Base-by-base conservation (phyloP, 768 basidiomycete species). In the Fibroporia radiculosa region DNA sequence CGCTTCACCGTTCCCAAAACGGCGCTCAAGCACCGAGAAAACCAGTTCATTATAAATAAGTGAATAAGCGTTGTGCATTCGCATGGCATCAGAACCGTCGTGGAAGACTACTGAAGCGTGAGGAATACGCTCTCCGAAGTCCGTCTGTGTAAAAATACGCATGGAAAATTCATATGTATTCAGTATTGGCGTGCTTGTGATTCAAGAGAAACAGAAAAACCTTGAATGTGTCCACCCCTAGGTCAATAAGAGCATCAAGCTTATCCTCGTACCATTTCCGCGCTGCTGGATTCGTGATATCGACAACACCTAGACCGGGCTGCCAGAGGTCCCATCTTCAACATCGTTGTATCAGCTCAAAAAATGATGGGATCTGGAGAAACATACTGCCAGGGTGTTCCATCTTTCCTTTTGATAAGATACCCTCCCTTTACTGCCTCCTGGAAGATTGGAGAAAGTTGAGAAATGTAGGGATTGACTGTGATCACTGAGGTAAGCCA, bases 381-480 rank as follows among this genome's bases (percentile, higher is more conserved):
- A 6, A 64, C 77, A 64, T 58, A 82, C 64, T 80, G 78, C 78
- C 79, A 81, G n/a, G 74, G 70, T 4, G 71, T 73, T 19, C 80
- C 82, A 56, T 85, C 77, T 38, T 60, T 77, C 33, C 81, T 68
- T 53, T 84, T 80, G 58, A 87, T 78, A 51, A 84, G 77, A 55
- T 77, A 86, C 0, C 78, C 81, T n/a, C 72, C 75, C 50, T 80
- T 65, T 0, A 75, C 71, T 2, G 78, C 82, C 53, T 85, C 82
- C 44, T 77, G 69, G 64, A 84, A 87, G 27, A 84, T 75, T 3
- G 77, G 78, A 7, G 79, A 81, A 43, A 73, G 60, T 57, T 81
- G 78, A n/a, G 78, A 77, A 45, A 87, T 77, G 56, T 84, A 85
- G 3, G 82, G 78, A 57, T 87, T 87, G 55, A 87, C 79, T 82